Percentiles rank a stretch among this genome's conserved stretches.
Conservation (phyloP, 2,329 filamentous ascomycete genomes). For the Botrytis deweyae region DNA sequence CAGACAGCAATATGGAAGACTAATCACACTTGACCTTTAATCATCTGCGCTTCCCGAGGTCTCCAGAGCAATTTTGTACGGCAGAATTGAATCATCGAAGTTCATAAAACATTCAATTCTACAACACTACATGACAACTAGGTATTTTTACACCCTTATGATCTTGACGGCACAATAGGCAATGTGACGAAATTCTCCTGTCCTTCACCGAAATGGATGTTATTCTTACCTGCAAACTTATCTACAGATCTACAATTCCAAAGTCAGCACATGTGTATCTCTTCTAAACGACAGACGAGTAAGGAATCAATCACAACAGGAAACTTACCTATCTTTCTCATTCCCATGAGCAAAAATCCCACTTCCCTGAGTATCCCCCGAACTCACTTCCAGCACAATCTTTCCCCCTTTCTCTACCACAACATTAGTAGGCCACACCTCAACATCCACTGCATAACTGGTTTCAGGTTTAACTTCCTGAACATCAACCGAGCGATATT, state of each 20-base stretch:
- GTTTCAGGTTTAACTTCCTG: background rate
- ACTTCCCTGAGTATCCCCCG: background rate
- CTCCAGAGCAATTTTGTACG: accelerated
- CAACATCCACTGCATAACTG: background rate
- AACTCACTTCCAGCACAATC: background rate
- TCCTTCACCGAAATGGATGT: background rate
- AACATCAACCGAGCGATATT: background rate
- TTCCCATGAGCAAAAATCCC: background rate
- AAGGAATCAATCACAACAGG: background rate
- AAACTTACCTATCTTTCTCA: background rate
- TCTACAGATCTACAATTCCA: background rate
- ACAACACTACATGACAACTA: accelerated
- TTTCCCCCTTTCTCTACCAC: background rate
- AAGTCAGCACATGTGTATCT: background rate
- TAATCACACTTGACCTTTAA: background rate
- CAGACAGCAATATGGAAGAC: background rate
- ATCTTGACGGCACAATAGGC: background rate
- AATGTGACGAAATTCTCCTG: background rate
- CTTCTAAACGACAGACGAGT: background rate
- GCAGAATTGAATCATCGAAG: accelerated
- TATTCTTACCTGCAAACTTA: background rate
- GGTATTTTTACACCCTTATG: background rate
- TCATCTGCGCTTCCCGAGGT: background rate
- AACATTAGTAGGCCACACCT: background rate
- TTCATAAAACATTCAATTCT: background rate